phyloP scores from a whole-genome alignment of 2,329 filamentous ascomycete species.

The Botrytis byssoidea region DNA sequence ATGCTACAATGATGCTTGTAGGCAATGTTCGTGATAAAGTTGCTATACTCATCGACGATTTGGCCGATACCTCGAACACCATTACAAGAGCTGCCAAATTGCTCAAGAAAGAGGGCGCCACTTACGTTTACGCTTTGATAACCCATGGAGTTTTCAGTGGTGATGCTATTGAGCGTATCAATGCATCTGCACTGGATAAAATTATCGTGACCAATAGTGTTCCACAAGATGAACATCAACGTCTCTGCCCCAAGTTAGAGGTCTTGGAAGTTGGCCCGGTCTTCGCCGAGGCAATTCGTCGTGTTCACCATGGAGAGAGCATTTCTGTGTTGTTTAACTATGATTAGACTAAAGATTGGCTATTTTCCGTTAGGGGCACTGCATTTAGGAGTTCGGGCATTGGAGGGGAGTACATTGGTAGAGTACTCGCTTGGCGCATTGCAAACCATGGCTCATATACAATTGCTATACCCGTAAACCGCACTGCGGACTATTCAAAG shows the following conservation, averaged over 20 bases:
- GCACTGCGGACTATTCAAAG: conserved; percentile 16
- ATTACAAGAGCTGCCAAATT: conserved; percentile 95
- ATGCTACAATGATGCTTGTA: conserved; percentile 94
- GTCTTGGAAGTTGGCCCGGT: conserved; percentile 88
- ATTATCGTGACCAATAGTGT: conserved; percentile 95
- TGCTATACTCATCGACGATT: conserved; percentile 89
- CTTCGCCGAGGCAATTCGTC: conserved; percentile 91
- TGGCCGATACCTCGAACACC: conserved; percentile 95
- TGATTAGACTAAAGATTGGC: conserved; percentile 20
- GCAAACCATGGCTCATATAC: conserved; percentile 16
- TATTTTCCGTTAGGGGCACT: conserved; percentile 10
- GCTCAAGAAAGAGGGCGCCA: conserved; percentile 94
- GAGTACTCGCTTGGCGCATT: conserved; percentile 16
- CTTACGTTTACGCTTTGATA: conserved; percentile 83
- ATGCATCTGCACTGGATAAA: conserved; percentile 88
- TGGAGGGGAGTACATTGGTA: conserved; percentile 16
- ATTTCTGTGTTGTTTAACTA: conserved; percentile 49
- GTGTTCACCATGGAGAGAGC: conserved; percentile 96
- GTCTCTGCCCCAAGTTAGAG: conserved; percentile 80
- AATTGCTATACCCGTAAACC: conserved; percentile 20
- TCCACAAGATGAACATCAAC: conserved; percentile 78
- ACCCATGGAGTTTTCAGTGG: conserved; percentile 95
- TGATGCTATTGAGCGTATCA: conserved; percentile 91
- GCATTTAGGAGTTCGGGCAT: conserved; percentile 14
- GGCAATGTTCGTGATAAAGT: conserved; percentile 78